Evolutionary conservation across 352 stramenopile genomes (phyloP), one percentile per base, ranked within the genome.

Genomic region (Pythium chondricola): DNA sequence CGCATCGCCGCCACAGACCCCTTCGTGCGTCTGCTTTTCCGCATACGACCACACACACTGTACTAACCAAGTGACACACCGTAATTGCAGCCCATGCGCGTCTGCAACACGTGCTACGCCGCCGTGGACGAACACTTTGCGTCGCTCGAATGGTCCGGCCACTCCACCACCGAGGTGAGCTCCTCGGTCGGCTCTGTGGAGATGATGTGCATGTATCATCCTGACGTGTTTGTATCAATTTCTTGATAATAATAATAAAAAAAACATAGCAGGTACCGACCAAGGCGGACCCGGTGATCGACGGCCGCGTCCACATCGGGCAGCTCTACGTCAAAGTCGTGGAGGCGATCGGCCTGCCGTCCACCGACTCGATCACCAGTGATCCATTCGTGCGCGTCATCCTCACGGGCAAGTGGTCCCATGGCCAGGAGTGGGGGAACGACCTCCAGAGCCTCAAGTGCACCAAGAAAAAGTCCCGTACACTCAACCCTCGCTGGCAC

Each of bases 251-350:
- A n/a, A n/a, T n/a, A n/a, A n/a, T n/a, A n/a, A n/a, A n/a, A n/a
- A n/a, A n/a, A n/a, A n/a, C n/a, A n/a, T n/a, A n/a, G n/a, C 51
- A 85, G 71, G 67, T 77, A 10, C 68, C 83, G 43, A 84, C 59
- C 32, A 87, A 85, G 44, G 59, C 78, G 0, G 78, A 93, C 43
- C 81, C 81, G 1, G 81, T 90, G 30, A 84, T 89, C 44, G 79
- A 93, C 51, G 81, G 81, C 2, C 75, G 78, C 27, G 81, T 90
- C 42, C 81, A 88, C 56, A 88, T 93, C 32, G 81, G 81, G 10
- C 81, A 93, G 61, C 56, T 93, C 21, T 93, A 93, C 59, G 81
- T 90, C 7, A 93, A 93, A 38, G 78, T 93, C 14, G 81, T 93
- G 1, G 81, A 93, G 50, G 81, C 81, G 0, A 93, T 93, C 29